Evolutionary conservation across 106 monocot species (phyloP), one percentile per base, ranked within the genome.

Genomic region (Alisma plantagoaquatica): DNA sequence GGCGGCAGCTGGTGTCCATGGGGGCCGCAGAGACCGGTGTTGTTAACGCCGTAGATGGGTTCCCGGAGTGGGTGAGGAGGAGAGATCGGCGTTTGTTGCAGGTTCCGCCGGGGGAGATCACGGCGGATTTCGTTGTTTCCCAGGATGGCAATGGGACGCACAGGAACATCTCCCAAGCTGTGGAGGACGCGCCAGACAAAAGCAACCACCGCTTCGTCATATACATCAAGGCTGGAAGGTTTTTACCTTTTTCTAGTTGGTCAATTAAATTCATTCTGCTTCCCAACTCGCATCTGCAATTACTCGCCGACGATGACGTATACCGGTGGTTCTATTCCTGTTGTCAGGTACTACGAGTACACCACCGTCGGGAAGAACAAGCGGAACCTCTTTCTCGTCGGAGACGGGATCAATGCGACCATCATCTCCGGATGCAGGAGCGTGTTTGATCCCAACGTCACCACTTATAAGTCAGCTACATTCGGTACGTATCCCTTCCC

Each of bases 91-190:
- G 41, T 27, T 59, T 90, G 18, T 83, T 83, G 8, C 68, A 80
- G 64, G 20, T 62, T 9, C 73, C 73, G 3, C 70, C 50, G 9
- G 22, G 54, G 14, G n/a, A 8, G n/a, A 68, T 84, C 0, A 63
- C 57, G 45, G 74, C 89, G 2, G 83, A 90, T 49, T 55, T 90
- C 5, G 50, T 84, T 0, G 89, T 90, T 30, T 64, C 83, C 1
- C 64, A 75, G 35, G 76, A 72, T 44, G 89, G 84, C 4, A 84
- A 47, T 16, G 89, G 83, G 10, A 74, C 63, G 6, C 70, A 80
- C 44, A 71, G 64, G 56, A 74, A 53, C 11, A 75, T 90, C 41
- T 46, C 23, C 14, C 67, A 83, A 14, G 83, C 89, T 1, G 70
- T 90, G 11, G 74, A 90, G 68, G 73, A 79, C 4, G 76, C 74